Base-by-base conservation (phyloP, 176 grass and related monocot species). In the Carex kokanica region DNA sequence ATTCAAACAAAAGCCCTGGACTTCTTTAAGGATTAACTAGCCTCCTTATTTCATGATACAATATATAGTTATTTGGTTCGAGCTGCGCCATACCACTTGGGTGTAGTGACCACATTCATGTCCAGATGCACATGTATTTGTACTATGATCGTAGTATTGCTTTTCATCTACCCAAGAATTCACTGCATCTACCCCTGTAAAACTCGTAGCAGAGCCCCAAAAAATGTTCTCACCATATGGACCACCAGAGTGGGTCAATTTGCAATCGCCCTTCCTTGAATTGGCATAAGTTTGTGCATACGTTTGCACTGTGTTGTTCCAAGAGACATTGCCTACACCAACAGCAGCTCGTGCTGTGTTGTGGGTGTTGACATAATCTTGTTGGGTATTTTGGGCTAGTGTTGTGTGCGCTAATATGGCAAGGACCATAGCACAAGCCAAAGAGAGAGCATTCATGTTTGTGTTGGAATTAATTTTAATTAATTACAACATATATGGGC, bases 171-270 rank as follows among this genome's bases (percentile, higher is more conserved):
- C 82, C 88, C 91, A 93, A 11, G 0, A 0, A 0, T 38, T 65
- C 0, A 93, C 81, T 34, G 86, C 91, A 74, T 87, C 56, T 0
- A 61, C 15, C 6, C 84, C 88, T 1, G 78, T 55, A 68, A 20
- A 91, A 75, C 29, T n/a, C 0, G 31, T 14, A 52, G 81, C 78
- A 13, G 16, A 69, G n/a, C 89, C 81, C 85, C 31, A 15, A 75
- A 81, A 93, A 63, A 93, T 0, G 84, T 91, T 93, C 81, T 93
- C 87, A 15, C 89, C 92, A 36, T 91, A 94, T 56, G 25, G 32
- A 9, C 92, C 85, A 16, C 64, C 49, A 7, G 89, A 91, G 92
- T 89, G 89, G 51, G 34, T 2, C 11, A 91, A 74, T 5, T 10
- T 1, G 87, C 92, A 91, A 70, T 89, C 79, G 16, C 20, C 61